phyloP scores from a whole-genome alignment of 1,284 basidiomycete species.

The Ustilago sp. region DNA sequence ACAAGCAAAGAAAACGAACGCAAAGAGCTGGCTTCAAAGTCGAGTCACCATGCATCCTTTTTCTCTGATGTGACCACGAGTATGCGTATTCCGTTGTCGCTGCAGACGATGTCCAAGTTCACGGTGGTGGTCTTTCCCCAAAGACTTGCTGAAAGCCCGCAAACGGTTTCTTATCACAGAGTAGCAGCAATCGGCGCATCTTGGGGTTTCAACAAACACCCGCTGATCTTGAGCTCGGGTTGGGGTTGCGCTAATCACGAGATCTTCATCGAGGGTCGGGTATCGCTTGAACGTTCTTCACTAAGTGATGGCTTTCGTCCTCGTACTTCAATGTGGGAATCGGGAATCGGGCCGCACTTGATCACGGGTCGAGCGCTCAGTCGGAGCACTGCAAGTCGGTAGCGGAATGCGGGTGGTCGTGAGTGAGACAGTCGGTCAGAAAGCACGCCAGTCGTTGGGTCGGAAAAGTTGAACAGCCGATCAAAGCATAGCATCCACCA shows the following conservation, averaged over 20 bases:
- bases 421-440: neutral
- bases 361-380: constrained; percentile 7
- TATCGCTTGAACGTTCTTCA: neutral
- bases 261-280: constrained; percentile 1
- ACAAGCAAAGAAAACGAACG: neutral
- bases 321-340: neutral
- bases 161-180: constrained; percentile 12
- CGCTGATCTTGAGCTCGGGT: neutral
- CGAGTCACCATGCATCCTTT: constrained; percentile 11
- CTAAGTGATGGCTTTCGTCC: neutral
- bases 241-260: neutral
- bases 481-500: constrained; percentile 22
- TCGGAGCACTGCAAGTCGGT: constrained; percentile 5
- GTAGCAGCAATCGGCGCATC: constrained; percentile 8
- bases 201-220: constrained; percentile 6
- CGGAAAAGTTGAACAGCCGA: constrained; percentile 19
- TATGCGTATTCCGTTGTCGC: constrained; percentile 36
- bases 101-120: constrained; percentile 19
- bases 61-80: neutral
- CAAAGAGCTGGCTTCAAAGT: constrained; percentile 39
- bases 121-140: neutral
- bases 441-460: constrained; percentile 35
- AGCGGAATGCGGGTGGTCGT: neutral
- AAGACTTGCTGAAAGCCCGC: constrained; percentile 15
- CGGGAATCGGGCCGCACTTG: neutral